Percentiles rank a stretch among this genome's conserved stretches.
These are phyloP conservation scores for Lachnellula hyalina DNA, from an alignment of 2,329 filamentous ascomycete species.

Conservation along the genomic window DNA sequence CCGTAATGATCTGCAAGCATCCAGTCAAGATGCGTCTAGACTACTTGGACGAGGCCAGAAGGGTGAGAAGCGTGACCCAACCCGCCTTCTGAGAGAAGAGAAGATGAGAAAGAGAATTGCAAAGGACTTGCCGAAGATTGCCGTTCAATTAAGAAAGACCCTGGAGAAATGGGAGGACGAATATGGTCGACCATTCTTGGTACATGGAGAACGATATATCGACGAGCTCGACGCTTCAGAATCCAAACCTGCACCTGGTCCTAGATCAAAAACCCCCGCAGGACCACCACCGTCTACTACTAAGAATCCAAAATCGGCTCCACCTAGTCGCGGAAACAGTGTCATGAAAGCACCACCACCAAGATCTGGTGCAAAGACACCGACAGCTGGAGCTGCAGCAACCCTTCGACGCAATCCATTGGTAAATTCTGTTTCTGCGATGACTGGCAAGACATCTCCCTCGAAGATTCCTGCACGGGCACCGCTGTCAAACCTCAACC, in stretches of 20 bases:
- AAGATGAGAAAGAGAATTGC: constrained; percentile 98
- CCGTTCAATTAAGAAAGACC: constrained; percentile 74
- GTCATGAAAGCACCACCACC: constrained; percentile 24
- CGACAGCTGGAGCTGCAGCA: constrained; percentile 40
- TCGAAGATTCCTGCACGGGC: constrained; percentile 65
- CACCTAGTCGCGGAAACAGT: constrained; percentile 27
- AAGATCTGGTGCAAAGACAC: constrained; percentile 44
- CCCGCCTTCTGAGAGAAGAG: constrained; percentile 88
- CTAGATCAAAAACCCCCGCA: constrained; percentile 71
- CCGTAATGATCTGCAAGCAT: constrained; percentile 79
- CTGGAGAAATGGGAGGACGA: constrained; percentile 89
- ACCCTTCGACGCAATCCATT: constrained; percentile 30
- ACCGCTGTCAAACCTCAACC: constrained; percentile 62
- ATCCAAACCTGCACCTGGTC: constrained; percentile 52
- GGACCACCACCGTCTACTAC: constrained; percentile 46
- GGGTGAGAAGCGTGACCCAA: constrained; percentile 90
- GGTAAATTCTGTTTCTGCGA: constrained; percentile 12
- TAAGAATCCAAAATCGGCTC: constrained; percentile 24
- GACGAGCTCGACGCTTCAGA: constrained; percentile 70
- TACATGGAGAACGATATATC: constrained; percentile 87
- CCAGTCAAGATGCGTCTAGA: constrained; percentile 90
- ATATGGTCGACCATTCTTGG: constrained; percentile 86
- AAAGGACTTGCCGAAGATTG: constrained; percentile 91
- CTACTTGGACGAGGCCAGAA: constrained; percentile 88
- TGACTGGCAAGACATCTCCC: constrained; percentile 44